Evolutionary conservation across 495 filamentous ascomycete species (phyloP).

Genomic region (Penicillium maclennaniae): DNA sequence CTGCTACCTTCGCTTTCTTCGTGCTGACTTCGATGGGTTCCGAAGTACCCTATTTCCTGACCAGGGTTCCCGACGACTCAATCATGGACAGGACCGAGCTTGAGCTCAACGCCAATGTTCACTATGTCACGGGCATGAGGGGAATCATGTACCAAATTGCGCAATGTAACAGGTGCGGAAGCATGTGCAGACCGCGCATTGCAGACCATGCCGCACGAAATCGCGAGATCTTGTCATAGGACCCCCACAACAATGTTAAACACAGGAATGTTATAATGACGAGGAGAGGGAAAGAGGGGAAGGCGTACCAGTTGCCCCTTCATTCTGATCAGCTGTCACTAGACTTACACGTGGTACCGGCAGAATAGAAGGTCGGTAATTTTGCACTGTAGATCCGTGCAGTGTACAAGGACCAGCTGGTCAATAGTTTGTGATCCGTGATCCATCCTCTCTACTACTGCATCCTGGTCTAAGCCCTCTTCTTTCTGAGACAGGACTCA

Average conservation of each 20-base stretch:
- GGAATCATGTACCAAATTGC: not conserved
- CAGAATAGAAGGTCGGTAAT: not conserved
- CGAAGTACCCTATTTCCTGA: too few relatives aligned
- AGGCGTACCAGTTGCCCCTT: constrained; percentile 4
- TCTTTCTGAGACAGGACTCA: not conserved
- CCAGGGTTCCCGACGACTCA: not conserved
- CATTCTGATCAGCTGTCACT: constrained; percentile 16
- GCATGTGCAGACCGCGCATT: not conserved
- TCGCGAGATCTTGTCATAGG: not conserved
- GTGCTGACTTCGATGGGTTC: too few relatives aligned
- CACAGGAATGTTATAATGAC: constrained; percentile 12
- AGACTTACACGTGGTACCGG: constrained; percentile 12
- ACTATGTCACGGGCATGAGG: not conserved
- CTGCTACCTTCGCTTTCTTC: too few relatives aligned
- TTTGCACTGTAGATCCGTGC: not conserved
- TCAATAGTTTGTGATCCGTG: not conserved
- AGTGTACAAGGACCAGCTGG: not conserved
- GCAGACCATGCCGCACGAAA: not conserved
- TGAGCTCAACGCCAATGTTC: not conserved
- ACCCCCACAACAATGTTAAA: constrained; percentile 7
- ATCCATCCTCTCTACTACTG: not conserved
- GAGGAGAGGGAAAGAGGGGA: constrained; percentile 12
- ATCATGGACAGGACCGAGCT: not conserved
- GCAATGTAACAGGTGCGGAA: not conserved
- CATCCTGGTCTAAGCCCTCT: not conserved